Evolutionary conservation across 2,329 filamentous ascomycete species (phyloP), one percentile per base, ranked within the genome.

Genomic region (Cordyceps cateniannulata): DNA sequence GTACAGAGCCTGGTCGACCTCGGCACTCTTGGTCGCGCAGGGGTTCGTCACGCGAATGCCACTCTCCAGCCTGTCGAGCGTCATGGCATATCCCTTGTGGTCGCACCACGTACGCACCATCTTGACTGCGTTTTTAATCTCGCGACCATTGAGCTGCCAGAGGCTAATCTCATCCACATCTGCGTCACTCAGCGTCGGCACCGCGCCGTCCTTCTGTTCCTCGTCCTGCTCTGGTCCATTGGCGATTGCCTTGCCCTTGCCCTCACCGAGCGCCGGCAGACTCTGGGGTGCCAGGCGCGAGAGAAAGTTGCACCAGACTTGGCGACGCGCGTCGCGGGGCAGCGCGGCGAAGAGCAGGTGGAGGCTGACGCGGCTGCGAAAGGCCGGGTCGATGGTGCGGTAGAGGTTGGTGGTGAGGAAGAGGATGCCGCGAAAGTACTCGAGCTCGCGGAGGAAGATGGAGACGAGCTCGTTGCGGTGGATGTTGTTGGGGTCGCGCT

Each of bases 81-180:
- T 77, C 68, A 81, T 70, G 18, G 67, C 66, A 52, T 78, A 76
- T 8, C 69, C 70, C 69, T 80, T 79, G 64, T 76, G 69, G 38
- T 74, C 69, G 65, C 77, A 81, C 77, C 77, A 79, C 22, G 68
- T 73, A 55, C 70, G 69, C 1, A 74, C 75, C 77, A 79, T 78
- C 69, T 79, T 75, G 65, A 79, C 71, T 9, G 74, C 75, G 60
- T 74, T 78, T 67, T 80, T 80, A 64, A 79, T 81, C 71, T 78
- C 74, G 24, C 76, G 69, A 5, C 75, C 78, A 51, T 80, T 81
- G 60, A 78, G 70, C 61, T 71, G 68, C 76, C 72, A 77, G 24
- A 71, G 67, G 2, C 70, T 69, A 12, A 81, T 68, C 63, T 77
- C 70, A 29, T 67, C 65, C 4, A 79, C 62, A 38, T 79, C 74